These are phyloP conservation scores for Bipolaris victoriae DNA, from an alignment of 2,329 filamentous ascomycete species.

Conservation along the genomic window DNA sequence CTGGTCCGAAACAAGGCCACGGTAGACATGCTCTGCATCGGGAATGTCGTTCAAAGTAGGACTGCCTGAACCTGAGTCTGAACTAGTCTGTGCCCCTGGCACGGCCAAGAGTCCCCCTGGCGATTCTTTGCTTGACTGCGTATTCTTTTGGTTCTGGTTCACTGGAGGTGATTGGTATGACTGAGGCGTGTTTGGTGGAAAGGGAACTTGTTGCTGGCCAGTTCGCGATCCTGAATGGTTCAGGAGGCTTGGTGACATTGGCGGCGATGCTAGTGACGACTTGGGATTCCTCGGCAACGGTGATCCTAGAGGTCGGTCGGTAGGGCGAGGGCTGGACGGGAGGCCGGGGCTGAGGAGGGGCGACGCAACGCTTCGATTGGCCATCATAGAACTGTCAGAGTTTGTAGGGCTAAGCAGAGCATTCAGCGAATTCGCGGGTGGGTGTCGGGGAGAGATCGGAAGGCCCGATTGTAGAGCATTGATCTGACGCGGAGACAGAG, in stretches of 20 bases:
- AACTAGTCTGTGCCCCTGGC: slow-evolving; percentile 42
- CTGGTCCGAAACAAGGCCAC: slow-evolving; percentile 80
- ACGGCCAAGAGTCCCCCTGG: slow-evolving; percentile 38
- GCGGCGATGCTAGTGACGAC: slow-evolving; percentile 66
- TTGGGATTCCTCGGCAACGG: slow-evolving; percentile 64
- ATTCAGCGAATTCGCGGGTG: slow-evolving; percentile 47
- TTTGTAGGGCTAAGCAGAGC: slow-evolving; percentile 59
- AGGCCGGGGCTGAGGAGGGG: slow-evolving; percentile 68
- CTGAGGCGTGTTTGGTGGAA: slow-evolving; percentile 72
- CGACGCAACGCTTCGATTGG: slow-evolving; percentile 50
- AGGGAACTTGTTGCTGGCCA: slow-evolving; percentile 73
- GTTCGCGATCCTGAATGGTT: slow-evolving; percentile 72
- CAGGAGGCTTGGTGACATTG: slow-evolving; percentile 67
- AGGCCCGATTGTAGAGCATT: slow-evolving; percentile 41
- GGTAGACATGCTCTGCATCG: slow-evolving; percentile 65
- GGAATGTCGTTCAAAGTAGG: slow-evolving; percentile 38
- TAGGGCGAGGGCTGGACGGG: slow-evolving; percentile 66
- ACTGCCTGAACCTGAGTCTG: slow-evolving; percentile 40
- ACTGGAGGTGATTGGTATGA: slow-evolving; percentile 63
- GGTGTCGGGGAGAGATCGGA: slow-evolving; percentile 48
- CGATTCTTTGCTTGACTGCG: slow-evolving; percentile 33
- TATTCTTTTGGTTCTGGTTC: slow-evolving; percentile 47
- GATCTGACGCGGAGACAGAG: slow-evolving; percentile 41
- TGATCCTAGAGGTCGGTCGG: slow-evolving; percentile 64
- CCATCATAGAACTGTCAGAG: slow-evolving; percentile 48